Conservation (phyloP, 75 land plant species). For the Pinus taeda region DNA sequence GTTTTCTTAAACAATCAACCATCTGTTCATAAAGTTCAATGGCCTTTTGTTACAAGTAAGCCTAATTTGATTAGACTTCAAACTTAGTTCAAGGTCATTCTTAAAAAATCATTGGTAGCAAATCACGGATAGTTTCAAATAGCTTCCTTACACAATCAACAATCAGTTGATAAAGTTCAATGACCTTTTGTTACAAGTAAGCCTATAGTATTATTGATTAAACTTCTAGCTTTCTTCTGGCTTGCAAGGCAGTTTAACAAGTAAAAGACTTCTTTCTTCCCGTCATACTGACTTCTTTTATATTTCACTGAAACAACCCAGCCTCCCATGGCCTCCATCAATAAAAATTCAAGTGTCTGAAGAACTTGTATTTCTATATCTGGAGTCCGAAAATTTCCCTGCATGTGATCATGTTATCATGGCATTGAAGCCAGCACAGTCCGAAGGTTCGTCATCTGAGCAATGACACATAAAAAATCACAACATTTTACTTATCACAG, state of each 20-base stretch:
- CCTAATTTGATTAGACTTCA: background rate
- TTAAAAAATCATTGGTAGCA: background rate
- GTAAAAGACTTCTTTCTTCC: background rate
- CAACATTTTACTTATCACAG: background rate
- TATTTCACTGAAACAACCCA: background rate
- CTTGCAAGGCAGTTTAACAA: constrained; percentile 1
- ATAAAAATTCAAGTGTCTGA: constrained; percentile 1
- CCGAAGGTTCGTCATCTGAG: background rate
- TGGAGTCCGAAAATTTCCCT: background rate
- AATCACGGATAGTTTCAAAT: background rate
- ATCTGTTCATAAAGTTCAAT: background rate
- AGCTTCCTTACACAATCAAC: background rate
- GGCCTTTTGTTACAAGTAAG: background rate
- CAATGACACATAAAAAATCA: background rate
- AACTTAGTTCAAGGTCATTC: background rate
- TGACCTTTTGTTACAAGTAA: background rate
- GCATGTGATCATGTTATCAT: constrained; percentile 1
- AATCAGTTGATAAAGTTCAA: background rate
- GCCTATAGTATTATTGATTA: background rate
- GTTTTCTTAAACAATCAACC: background rate
- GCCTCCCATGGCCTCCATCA: background rate
- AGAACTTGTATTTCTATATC: background rate
- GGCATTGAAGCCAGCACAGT: background rate
- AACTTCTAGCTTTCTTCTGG: background rate
- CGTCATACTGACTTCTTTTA: background rate